Percentiles rank a stretch among this genome's conserved stretches.
Conservation (phyloP, 371 early-diverging fungal species). For the Mucor velutinosus region DNA sequence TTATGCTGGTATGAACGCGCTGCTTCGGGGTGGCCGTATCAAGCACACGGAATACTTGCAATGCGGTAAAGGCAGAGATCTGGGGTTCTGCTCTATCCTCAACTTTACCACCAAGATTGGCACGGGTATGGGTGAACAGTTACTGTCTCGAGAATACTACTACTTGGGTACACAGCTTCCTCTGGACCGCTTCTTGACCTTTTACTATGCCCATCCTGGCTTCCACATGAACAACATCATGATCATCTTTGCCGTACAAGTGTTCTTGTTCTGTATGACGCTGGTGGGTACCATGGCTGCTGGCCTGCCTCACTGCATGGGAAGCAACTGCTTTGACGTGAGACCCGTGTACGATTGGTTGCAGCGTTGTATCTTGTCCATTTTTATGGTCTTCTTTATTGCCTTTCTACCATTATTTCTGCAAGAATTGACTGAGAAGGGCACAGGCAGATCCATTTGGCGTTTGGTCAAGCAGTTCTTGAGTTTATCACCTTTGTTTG, state of each 20-base stretch:
- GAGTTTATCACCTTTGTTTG: constrained; percentile 86
- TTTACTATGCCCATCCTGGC: constrained; percentile 89
- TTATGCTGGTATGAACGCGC: constrained; percentile 90
- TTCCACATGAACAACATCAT: constrained; percentile 93
- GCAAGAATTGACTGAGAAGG: constrained; percentile 88
- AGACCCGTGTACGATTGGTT: constrained; percentile 82
- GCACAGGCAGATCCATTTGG: constrained; percentile 68
- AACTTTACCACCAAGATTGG: constrained; percentile 92
- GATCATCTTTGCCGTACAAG: constrained; percentile 84
- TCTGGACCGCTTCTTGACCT: constrained; percentile 85
- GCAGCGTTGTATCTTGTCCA: constrained; percentile 74
- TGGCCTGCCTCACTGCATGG: constrained; percentile 55
- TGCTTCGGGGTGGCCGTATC: constrained; percentile 84
- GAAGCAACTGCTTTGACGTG: constrained; percentile 69
- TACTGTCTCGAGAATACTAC: constrained; percentile 90
- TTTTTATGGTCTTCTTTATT: constrained; percentile 80
- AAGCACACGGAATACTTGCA: constrained; percentile 93
- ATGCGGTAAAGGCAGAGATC: constrained; percentile 92
- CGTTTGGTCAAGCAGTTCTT: constrained; percentile 84
- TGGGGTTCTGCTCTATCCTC: constrained; percentile 88
- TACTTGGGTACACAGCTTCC: constrained; percentile 86
- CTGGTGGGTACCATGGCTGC: constrained; percentile 73
- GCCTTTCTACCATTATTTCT: constrained; percentile 85
- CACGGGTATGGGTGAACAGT: constrained; percentile 93
- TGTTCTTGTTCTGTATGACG: constrained; percentile 82